These are phyloP conservation scores for Dentipellis fragilis DNA, from an alignment of 768 basidiomycete species.

Conservation along the genomic window DNA sequence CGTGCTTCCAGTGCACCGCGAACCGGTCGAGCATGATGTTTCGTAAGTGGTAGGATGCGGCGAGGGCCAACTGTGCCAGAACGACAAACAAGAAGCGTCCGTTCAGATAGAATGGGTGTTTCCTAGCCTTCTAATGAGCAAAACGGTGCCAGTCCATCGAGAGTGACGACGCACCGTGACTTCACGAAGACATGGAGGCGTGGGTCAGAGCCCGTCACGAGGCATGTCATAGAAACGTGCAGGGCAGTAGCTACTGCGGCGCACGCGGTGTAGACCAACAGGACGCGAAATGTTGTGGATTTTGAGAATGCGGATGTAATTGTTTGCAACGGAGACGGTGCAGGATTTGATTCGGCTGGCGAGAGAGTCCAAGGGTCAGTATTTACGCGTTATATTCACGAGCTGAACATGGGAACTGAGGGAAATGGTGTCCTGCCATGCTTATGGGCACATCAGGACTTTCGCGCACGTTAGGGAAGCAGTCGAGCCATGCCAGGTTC, in stretches of 20 bases:
- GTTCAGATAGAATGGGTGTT: conserved; percentile 67
- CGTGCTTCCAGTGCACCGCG: conserved; percentile 21
- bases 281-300: conserved; percentile 33
- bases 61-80: conserved; percentile 39
- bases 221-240: conserved; percentile 30
- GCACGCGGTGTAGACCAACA: conserved; percentile 37
- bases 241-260: conserved; percentile 32
- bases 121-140: conserved; percentile 27
- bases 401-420: too few species aligned
- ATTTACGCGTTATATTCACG: background rate
- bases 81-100: conserved; percentile 55
- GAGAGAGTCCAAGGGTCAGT: background rate
- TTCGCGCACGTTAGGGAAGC: too few species aligned
- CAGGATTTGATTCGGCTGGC: conserved; percentile 35
- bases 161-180: conserved; percentile 40
- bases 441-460: too few species aligned
- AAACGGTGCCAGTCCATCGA: background rate
- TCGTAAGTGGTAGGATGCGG: conserved; percentile 40
- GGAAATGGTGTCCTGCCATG: too few species aligned
- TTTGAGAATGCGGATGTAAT: conserved; percentile 38
- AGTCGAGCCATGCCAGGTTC: too few species aligned
- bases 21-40: conserved; percentile 57
- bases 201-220: conserved; percentile 25
- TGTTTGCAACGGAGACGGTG: conserved; percentile 42
- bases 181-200: conserved; percentile 51